Evolutionary conservation across 306 rosid species (phyloP).

Genomic region (Begonia fuchsioides): DNA sequence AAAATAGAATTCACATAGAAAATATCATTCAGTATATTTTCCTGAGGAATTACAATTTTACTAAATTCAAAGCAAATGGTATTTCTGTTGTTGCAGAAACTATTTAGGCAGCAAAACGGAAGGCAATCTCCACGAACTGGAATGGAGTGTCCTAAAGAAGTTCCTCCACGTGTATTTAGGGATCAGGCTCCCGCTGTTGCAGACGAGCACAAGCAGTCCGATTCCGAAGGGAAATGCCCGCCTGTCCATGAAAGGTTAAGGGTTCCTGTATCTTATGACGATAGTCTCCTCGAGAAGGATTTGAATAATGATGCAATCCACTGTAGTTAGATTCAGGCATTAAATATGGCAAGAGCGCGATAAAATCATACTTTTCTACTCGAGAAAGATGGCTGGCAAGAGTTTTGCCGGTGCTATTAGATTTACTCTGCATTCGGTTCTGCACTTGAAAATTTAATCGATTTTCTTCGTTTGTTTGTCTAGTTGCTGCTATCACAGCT

Average conservation of each 20-base stretch:
- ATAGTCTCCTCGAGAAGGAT: constrained; percentile 31
- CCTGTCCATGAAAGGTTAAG: constrained; percentile 61
- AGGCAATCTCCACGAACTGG: constrained; percentile 10
- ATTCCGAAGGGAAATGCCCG: constrained; percentile 22
- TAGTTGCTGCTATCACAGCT: too few species aligned
- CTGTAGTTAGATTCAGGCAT: too few species aligned
- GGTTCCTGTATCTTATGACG: constrained; percentile 65
- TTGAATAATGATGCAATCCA: neutral
- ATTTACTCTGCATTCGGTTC: neutral
- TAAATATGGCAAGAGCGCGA: neutral
- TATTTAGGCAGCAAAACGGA: constrained; percentile 41
- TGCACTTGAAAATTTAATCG: neutral
- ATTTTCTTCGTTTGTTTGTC: too few species aligned
- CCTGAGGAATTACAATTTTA: too few species aligned
- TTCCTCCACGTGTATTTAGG: constrained; percentile 13
- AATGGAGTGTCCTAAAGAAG: constrained; percentile 20
- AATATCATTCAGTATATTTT: too few species aligned
- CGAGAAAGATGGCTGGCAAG: neutral
- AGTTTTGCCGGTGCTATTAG: neutral
- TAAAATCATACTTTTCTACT: neutral
- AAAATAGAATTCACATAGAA: too few species aligned
- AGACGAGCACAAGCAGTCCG: constrained; percentile 21
- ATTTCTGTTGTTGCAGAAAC: constrained; percentile 43
- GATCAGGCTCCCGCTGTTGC: constrained; percentile 5
- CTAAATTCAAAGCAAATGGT: neutral